phyloP scores from a whole-genome alignment of 352 stramenopile species.

The Phytophthora uliginosa region DNA sequence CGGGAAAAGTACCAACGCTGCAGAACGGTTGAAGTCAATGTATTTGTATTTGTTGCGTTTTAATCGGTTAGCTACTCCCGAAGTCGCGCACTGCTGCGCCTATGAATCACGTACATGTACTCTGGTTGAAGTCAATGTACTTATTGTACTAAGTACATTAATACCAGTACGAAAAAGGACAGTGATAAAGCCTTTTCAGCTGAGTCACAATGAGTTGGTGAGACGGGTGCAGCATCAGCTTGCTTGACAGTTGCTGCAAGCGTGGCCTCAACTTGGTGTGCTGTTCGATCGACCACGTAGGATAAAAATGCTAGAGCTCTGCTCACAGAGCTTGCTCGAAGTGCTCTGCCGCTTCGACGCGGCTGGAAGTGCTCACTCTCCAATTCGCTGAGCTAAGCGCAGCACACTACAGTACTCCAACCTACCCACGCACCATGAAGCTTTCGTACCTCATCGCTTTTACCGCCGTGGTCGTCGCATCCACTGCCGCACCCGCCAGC shows the following conservation, averaged over 20 bases:
- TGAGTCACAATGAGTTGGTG: too few species aligned
- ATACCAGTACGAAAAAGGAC: too few species aligned
- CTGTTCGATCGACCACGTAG: background rate
- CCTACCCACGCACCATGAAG: conserved; percentile 16
- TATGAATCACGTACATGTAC: too few species aligned
- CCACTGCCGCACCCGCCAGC: conserved; percentile 9
- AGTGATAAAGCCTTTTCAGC: too few species aligned
- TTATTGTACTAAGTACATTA: too few species aligned
- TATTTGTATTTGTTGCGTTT: too few species aligned
- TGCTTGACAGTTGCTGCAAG: background rate
- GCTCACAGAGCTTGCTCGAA: background rate
- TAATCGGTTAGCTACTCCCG: too few species aligned
- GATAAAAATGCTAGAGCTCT: background rate
- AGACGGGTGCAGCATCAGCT: too few species aligned
- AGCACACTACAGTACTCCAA: background rate
- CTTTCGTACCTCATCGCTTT: conserved; percentile 22
- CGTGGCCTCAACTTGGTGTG: background rate
- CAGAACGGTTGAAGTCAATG: too few species aligned
- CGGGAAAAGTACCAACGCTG: too few species aligned
- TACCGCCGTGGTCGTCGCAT: conserved; percentile 19
- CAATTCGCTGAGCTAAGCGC: background rate
- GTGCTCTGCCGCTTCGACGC: background rate
- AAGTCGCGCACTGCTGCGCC: too few species aligned
- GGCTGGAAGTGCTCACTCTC: background rate
- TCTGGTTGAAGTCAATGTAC: too few species aligned